Conservation (phyloP, 2,329 filamentous ascomycete genomes). For the Talaromyces marneffei region DNA sequence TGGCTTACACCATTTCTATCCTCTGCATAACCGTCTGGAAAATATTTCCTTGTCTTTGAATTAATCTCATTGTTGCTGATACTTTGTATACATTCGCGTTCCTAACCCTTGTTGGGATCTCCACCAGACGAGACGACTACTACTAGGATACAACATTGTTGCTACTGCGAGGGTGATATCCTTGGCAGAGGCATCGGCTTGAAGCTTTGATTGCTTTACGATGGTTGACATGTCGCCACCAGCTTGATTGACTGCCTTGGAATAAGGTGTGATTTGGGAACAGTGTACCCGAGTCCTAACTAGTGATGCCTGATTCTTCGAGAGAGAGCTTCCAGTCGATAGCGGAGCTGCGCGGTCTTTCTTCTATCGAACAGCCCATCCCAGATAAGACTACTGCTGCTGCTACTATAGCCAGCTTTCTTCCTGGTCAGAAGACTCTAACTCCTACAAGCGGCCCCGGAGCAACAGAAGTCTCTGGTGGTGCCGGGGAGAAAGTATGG, state of each 20-base stretch:
- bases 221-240: not conserved
- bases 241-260: not conserved
- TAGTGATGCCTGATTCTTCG: conserved; percentile 2
- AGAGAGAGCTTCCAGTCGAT: not conserved
- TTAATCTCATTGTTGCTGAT: not conserved
- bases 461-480: not conserved
- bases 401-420: not conserved
- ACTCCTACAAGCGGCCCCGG: not conserved
- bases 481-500: not conserved
- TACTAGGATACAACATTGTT: not conserved
- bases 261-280: not conserved
- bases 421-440: not conserved
- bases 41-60: not conserved
- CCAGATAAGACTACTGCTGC: not conserved
- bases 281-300: not conserved
- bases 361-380: not conserved
- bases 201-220: not conserved
- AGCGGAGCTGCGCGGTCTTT: not conserved
- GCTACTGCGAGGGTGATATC: too few species aligned
- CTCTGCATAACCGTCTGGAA: not conserved
- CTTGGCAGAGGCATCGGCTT: not conserved
- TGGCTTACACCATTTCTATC: not conserved
- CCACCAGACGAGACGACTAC: not conserved
- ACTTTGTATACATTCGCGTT: not conserved
- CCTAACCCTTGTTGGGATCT: not conserved